Conservation (phyloP, 1,284 basidiomycete species). For the Schizophyllum commune region DNA sequence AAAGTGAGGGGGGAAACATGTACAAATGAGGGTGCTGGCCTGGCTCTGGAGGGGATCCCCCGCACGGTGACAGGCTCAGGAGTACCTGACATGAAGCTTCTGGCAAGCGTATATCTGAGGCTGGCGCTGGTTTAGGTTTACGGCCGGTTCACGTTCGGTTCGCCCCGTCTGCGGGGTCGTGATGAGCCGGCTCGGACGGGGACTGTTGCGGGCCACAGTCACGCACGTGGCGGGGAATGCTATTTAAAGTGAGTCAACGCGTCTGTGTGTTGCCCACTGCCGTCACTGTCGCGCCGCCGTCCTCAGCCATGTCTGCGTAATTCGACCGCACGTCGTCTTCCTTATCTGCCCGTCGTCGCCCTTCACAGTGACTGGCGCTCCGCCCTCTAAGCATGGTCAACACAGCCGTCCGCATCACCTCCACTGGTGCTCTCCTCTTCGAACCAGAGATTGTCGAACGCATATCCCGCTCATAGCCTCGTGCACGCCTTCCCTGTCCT, state of each 20-base stretch:
- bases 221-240: background rate
- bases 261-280: background rate
- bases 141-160: too few relatives aligned
- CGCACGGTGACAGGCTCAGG: too few relatives aligned
- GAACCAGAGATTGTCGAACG: constrained; percentile 79
- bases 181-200: background rate
- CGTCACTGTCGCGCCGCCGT: constrained; percentile 14
- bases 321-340: constrained; percentile 17
- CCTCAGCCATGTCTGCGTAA: constrained; percentile 43
- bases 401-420: constrained; percentile 68
- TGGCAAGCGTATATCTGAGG: background rate
- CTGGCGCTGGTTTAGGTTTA: background rate
- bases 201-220: background rate
- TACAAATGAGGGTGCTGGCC: too few relatives aligned
- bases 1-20: too few relatives aligned
- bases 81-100: too few relatives aligned
- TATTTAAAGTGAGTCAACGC: background rate
- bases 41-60: too few relatives aligned
- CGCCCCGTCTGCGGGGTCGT: background rate
- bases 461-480: constrained; percentile 53
- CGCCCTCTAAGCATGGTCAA: constrained; percentile 66
- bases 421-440: constrained; percentile 78
- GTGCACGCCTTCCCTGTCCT: constrained; percentile 13
- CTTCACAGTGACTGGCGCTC: constrained; percentile 32
- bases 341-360: constrained; percentile 24